A percentile compares a stretch with the other conserved stretches of the same genome.
phyloP scores from a whole-genome alignment of 108 stramenopile genomes.

The Asterionellopsis glacialis region DNA sequence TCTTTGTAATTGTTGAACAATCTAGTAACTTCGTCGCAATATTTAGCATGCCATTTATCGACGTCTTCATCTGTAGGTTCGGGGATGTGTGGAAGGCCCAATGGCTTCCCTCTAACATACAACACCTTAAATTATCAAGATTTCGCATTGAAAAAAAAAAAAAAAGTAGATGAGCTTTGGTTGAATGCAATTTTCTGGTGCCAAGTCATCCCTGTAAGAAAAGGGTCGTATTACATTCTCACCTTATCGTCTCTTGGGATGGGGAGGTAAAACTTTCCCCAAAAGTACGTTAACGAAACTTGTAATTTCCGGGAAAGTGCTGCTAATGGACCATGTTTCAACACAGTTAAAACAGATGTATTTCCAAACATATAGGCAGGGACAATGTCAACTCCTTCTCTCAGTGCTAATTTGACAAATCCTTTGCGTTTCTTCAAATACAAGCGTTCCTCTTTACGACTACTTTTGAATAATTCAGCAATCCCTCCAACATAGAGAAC shows the following conservation, averaged over 20 bases:
- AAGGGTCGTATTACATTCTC: background rate
- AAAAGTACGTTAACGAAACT: constrained; percentile 63
- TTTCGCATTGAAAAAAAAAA: background rate
- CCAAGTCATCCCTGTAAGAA: background rate
- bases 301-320: constrained; percentile 60
- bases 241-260: constrained; percentile 62
- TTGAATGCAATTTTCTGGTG: background rate
- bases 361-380: constrained; percentile 83
- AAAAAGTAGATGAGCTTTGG: background rate
- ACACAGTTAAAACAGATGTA: constrained; percentile 48
- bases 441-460: constrained; percentile 51
- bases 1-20: constrained; percentile 68
- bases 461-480: constrained; percentile 79
- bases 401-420: constrained; percentile 77
- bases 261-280: constrained; percentile 73
- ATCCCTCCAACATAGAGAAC: constrained; percentile 81
- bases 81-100: constrained; percentile 56
- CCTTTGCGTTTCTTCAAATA: constrained; percentile 70
- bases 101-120: constrained; percentile 54
- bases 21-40: constrained; percentile 48
- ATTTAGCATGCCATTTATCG: constrained; percentile 65
- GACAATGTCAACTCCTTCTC: constrained; percentile 64
- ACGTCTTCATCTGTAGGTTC: constrained; percentile 65
- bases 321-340: constrained; percentile 49
- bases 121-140: constrained; percentile 19